Evolutionary conservation across 2,329 filamentous ascomycete genomes (phyloP).

Genomic region (Graphilbum fragrans): DNA sequence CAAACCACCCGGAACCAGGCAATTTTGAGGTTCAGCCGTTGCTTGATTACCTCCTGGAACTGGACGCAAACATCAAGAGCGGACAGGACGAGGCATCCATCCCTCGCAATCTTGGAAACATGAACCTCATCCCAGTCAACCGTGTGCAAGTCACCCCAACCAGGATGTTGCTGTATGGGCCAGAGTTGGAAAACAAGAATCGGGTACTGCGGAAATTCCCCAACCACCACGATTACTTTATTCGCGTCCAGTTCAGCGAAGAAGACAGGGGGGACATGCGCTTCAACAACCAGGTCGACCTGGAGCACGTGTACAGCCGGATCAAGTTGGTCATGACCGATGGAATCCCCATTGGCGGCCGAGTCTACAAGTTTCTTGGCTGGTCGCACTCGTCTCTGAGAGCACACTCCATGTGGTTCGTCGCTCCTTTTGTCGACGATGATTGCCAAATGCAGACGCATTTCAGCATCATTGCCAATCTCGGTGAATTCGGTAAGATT

Average conservation of each 20-base stretch:
- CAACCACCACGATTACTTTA: conserved; percentile 47
- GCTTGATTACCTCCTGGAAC: conserved; percentile 22
- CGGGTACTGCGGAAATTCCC: conserved; percentile 57
- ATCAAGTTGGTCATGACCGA: conserved; percentile 47
- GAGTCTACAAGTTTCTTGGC: conserved; percentile 54
- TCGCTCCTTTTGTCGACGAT: conserved; percentile 30
- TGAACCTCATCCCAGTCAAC: conserved; percentile 37
- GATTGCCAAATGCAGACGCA: conserved; percentile 21
- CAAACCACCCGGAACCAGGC: conserved; percentile 28
- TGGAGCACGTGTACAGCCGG: conserved; percentile 39
- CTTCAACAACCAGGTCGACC: conserved; percentile 39
- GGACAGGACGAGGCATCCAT: conserved; percentile 7
- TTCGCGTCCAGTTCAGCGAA: conserved; percentile 62
- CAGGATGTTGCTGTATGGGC: conserved; percentile 43
- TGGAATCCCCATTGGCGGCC: conserved; percentile 52
- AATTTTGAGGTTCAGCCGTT: conserved; percentile 28
- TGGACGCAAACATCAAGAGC: conserved; percentile 22
- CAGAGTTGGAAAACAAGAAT: conserved; percentile 56
- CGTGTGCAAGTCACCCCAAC: conserved; percentile 49
- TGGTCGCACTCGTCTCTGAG: conserved; percentile 72
- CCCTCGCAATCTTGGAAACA: conserved; percentile 13
- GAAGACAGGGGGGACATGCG: conserved; percentile 56
- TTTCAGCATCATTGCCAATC: conserved; percentile 28
- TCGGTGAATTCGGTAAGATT: conserved; percentile 40
- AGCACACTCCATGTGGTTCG: conserved; percentile 57